A percentile compares a stretch with the other conserved stretches of the same genome.
Conservation (phyloP, 2,329 filamentous ascomycete genomes). For the Lachnellula arida region DNA sequence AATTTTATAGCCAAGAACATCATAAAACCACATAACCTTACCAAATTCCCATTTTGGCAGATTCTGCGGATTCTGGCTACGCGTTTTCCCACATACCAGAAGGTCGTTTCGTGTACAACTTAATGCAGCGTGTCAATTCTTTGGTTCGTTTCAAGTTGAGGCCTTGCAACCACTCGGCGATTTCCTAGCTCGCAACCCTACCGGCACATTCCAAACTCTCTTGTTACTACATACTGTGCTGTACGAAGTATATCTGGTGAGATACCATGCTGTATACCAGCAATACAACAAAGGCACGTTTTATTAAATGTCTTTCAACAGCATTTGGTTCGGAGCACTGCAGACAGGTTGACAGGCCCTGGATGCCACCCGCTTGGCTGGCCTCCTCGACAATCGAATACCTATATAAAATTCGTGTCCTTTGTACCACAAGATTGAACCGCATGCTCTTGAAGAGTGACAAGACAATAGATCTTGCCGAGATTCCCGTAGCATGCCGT, state of each 20-base stretch:
- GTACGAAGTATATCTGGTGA: neutral
- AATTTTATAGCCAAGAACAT: too few species aligned
- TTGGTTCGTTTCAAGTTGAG: too few species aligned
- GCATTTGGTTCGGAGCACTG: neutral
- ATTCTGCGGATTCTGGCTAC: too few species aligned
- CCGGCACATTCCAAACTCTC: neutral
- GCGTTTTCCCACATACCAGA: too few species aligned
- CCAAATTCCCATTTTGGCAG: too few species aligned
- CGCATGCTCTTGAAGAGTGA: neutral
- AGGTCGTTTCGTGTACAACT: too few species aligned
- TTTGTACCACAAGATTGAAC: constrained; percentile 11
- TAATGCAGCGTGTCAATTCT: too few species aligned
- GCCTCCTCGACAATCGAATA: neutral
- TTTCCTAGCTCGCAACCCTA: too few species aligned
- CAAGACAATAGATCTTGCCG: neutral
- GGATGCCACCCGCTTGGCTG: too few species aligned
- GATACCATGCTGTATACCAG: neutral
- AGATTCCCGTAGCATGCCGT: neutral
- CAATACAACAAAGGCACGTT: neutral
- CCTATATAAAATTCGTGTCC: neutral
- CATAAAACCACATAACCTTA: too few species aligned
- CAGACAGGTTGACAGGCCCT: too few species aligned
- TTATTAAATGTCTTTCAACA: neutral
- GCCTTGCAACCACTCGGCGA: too few species aligned
- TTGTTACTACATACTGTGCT: neutral